Percentiles rank a stretch among this genome's conserved stretches.
Evolutionary conservation across 1,284 basidiomycete genomes (phyloP).

Genomic region (Tetrapyrgos nigripes): DNA sequence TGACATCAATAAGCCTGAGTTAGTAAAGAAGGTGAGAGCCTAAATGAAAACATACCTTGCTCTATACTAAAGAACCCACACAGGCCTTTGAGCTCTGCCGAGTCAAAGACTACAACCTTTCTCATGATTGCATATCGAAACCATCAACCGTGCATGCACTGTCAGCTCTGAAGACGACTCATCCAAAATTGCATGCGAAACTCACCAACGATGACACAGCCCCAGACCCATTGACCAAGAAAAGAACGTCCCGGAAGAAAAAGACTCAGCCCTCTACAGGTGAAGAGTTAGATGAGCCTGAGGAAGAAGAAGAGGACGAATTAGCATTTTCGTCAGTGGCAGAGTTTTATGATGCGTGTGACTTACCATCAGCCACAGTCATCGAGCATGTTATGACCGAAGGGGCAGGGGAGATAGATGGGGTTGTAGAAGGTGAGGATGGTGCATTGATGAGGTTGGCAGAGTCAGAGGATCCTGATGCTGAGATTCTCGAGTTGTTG

Average conservation of each 20-base stretch:
- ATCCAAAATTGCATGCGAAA: not conserved
- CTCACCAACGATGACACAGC: not conserved
- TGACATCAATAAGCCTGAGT: constrained; percentile 4
- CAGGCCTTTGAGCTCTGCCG: not conserved
- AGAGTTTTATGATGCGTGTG: not conserved
- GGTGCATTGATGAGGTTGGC: not conserved
- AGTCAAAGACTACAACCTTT: not conserved
- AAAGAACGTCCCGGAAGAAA: not conserved
- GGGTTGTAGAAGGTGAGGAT: not conserved
- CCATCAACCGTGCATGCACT: not conserved
- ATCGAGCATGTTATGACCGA: constrained; percentile 1
- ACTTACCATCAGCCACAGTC: not conserved
- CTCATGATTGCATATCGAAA: not conserved
- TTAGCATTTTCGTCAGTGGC: not conserved
- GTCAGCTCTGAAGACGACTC: not conserved
- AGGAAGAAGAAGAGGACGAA: not conserved
- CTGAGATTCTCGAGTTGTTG: not conserved
- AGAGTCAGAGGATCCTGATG: constrained; percentile 5
- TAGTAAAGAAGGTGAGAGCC: constrained; percentile 4
- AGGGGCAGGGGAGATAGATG: not conserved
- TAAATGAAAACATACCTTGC: not conserved
- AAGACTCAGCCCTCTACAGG: not conserved
- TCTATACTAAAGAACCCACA: not conserved
- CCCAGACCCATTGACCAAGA: constrained; percentile 1
- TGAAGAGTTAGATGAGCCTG: not conserved